These are phyloP conservation scores for Diutina sp. DNA, from an alignment of 1,139 yeast species.

Conservation along the genomic window DNA sequence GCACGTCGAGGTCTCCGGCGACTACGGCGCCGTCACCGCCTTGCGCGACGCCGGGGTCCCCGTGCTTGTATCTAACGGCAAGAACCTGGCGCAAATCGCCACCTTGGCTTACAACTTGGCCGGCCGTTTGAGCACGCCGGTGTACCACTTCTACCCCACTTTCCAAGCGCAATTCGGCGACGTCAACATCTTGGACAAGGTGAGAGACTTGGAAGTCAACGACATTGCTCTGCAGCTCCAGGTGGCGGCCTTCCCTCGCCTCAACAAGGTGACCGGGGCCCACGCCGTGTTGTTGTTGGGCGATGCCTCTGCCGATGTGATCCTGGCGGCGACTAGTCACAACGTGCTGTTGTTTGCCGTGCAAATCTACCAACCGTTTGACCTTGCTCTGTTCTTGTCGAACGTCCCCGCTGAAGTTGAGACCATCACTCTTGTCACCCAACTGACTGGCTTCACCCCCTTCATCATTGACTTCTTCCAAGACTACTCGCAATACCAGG, in stretches of 20 bases:
- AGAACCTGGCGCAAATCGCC: conserved; percentile 40
- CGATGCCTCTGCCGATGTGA: conserved; percentile 32
- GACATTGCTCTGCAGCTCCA: not conserved
- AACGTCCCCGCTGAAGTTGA: conserved; percentile 44
- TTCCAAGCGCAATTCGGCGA: not conserved
- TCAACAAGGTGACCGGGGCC: conserved; percentile 7
- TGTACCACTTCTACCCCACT: not conserved
- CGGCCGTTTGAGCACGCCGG: not conserved
- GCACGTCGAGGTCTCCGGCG: conserved; percentile 45
- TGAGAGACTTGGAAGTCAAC: not conserved
- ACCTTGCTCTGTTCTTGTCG: conserved; percentile 34
- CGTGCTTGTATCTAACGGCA: conserved; percentile 52
- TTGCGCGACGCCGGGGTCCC: conserved; percentile 59
- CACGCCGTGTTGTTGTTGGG: conserved; percentile 54
- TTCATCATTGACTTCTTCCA: conserved; percentile 67
- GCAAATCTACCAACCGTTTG: conserved; percentile 64
- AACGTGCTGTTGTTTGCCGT: conserved; percentile 42
- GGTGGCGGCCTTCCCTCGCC: not conserved
- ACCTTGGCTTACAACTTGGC: not conserved
- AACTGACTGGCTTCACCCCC: conserved; percentile 41
- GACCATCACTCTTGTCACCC: conserved; percentile 55
- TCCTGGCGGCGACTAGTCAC: conserved; percentile 25
- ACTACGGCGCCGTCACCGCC: conserved; percentile 54
- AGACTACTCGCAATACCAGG: conserved; percentile 36
- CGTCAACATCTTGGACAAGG: not conserved